Percentiles rank a stretch among this genome's conserved stretches.
Evolutionary conservation across 345 rosid species (phyloP).

Genomic region (Linum tenue): DNA sequence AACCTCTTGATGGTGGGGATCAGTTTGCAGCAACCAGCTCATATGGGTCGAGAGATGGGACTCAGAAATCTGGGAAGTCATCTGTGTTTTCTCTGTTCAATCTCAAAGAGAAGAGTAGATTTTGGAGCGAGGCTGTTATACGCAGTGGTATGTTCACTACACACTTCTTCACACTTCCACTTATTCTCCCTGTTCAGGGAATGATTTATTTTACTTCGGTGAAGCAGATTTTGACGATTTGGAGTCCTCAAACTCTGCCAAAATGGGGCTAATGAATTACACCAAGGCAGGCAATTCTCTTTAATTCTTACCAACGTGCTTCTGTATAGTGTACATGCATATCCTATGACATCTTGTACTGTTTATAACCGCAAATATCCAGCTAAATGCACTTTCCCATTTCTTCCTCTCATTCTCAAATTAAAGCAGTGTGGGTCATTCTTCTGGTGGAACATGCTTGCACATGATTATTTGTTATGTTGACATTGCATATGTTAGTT

Average conservation of each 20-base stretch:
- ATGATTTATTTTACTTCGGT: not conserved
- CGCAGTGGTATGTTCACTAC: constrained; percentile 36
- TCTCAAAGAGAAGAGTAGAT: constrained; percentile 74
- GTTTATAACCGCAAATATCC: constrained; percentile 1
- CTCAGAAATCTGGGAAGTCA: constrained; percentile 34
- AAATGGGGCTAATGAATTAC: constrained; percentile 54
- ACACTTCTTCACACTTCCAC: not conserved
- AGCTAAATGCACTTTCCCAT: not conserved
- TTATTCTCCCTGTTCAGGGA: not conserved
- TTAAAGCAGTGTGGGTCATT: not conserved
- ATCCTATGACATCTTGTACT: not conserved
- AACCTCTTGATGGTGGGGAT: not conserved
- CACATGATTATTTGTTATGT: not conserved
- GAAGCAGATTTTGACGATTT: constrained; percentile 47
- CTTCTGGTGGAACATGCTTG: not conserved
- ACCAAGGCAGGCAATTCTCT: constrained; percentile 61
- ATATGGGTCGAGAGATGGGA: constrained; percentile 24
- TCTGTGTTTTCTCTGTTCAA: constrained; percentile 88
- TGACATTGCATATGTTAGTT: not conserved
- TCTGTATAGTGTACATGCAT: not conserved
- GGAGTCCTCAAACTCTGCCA: constrained; percentile 44
- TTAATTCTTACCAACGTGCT: not conserved
- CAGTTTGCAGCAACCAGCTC: constrained; percentile 9
- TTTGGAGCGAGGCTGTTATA: constrained; percentile 86
- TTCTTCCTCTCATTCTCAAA: not conserved